phyloP scores from a whole-genome alignment of 768 basidiomycete species.

The Antrodiella citrinella region DNA sequence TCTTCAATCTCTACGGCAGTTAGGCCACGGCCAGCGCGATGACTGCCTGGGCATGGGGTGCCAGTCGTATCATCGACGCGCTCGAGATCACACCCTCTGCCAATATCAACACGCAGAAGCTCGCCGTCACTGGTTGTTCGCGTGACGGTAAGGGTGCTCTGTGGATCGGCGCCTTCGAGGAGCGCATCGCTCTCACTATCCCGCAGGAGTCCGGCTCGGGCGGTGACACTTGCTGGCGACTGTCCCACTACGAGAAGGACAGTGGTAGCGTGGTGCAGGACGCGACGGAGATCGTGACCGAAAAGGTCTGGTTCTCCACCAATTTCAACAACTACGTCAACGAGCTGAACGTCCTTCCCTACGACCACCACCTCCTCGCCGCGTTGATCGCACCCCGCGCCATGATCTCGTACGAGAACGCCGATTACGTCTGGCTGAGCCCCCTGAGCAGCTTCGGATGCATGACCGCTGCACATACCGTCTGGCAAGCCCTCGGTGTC shows the following conservation, averaged over 20 bases:
- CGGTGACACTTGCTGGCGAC: slow-evolving; percentile 52
- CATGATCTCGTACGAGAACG: slow-evolving; percentile 47
- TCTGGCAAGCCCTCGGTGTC: slow-evolving; percentile 44
- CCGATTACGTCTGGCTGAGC: slow-evolving; percentile 48
- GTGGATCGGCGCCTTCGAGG: slow-evolving; percentile 50
- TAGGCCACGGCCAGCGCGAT: slow-evolving; percentile 40
- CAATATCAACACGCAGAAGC: slow-evolving; percentile 38
- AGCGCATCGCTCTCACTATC: slow-evolving; percentile 50
- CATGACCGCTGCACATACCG: slow-evolving; percentile 39
- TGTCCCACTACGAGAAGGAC: slow-evolving; percentile 40
- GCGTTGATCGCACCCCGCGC: slow-evolving; percentile 49
- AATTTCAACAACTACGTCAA: slow-evolving; percentile 40
- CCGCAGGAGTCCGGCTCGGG: slow-evolving; percentile 59
- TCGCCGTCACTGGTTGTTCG: slow-evolving; percentile 54
- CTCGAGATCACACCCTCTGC: slow-evolving; percentile 40
- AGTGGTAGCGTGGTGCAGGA: slow-evolving; percentile 42
- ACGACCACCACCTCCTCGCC: slow-evolving; percentile 52
- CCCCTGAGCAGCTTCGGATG: slow-evolving; percentile 42
- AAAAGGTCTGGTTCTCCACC: slow-evolving; percentile 57
- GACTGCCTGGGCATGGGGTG: slow-evolving; percentile 59
- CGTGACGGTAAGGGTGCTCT: slow-evolving; percentile 55
- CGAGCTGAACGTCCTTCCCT: slow-evolving; percentile 38
- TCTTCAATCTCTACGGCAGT: slow-evolving; percentile 48
- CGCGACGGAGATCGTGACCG: slow-evolving; percentile 47
- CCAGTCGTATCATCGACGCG: slow-evolving; percentile 53